These are phyloP conservation scores for Wickerhamomyces silvicola DNA, from an alignment of 805 yeast genomes.

Conservation along the genomic window DNA sequence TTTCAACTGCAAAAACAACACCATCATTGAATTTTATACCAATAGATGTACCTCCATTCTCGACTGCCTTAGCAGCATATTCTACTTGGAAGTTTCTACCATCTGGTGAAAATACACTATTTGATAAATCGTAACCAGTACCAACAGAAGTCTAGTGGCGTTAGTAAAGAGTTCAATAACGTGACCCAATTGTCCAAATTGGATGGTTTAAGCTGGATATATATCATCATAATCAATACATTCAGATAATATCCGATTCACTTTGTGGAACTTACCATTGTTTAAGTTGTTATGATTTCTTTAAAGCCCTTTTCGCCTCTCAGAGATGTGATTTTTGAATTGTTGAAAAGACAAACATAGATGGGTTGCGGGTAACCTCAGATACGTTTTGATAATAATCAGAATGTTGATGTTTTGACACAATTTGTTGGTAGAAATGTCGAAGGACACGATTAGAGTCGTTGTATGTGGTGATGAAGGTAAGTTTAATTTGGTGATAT, in stretches of 20 bases:
- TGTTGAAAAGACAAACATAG: no score
- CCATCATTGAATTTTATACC: conserved; percentile 94
- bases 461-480: conserved; percentile 94
- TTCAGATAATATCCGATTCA: no score
- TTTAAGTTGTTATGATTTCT: no score
- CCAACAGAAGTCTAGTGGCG: conserved; percentile 77
- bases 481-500: conserved; percentile 9
- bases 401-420: no score
- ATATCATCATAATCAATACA: no score
- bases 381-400: no score
- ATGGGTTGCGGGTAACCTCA: no score
- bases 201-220: no score
- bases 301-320: no score
- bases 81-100: conserved; percentile 97
- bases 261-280: no score
- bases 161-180: conserved; percentile 1
- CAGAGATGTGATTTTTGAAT: no score
- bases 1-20: conserved; percentile 95
- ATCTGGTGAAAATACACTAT: conserved; percentile 84
- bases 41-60: conserved; percentile 91
- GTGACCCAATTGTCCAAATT: background rate
- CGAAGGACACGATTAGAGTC: conserved; percentile 57
- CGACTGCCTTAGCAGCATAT: conserved; percentile 96
- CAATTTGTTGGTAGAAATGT: conserved; percentile 24
- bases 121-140: conserved; percentile 97